Conservation (phyloP, 768 basidiomycete genomes). For the Tulasnella calospora region DNA sequence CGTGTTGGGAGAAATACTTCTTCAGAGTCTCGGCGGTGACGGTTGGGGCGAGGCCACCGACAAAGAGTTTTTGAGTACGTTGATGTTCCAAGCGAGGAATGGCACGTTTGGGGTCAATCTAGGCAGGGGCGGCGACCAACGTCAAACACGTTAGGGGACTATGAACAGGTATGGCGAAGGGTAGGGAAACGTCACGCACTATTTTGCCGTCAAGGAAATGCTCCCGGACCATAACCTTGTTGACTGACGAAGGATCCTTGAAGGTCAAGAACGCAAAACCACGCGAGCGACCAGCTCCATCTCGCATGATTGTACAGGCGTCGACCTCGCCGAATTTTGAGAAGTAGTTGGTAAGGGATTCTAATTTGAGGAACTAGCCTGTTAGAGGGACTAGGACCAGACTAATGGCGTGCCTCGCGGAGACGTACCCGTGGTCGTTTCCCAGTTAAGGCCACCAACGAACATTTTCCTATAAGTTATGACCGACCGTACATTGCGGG, state of each 20-base stretch:
- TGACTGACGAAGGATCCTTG: constrained; percentile 85
- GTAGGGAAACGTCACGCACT: constrained; percentile 52
- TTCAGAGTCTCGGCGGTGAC: constrained; percentile 94
- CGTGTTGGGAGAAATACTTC: constrained; percentile 88
- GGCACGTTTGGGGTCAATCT: constrained; percentile 99
- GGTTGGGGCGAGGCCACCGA: constrained; percentile 85
- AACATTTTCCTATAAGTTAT: constrained; percentile 89
- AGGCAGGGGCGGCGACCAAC: constrained; percentile 2
- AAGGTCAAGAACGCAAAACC: constrained; percentile 99
- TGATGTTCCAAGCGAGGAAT: constrained; percentile 95
- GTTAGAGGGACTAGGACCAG: neutral
- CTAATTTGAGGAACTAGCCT: constrained; percentile 42
- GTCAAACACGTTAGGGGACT: neutral
- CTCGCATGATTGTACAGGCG: constrained; percentile 98
- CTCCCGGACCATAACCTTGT: constrained; percentile 91
- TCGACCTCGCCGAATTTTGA: constrained; percentile 94
- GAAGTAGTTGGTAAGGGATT: constrained; percentile 80
- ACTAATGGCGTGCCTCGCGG: neutral
- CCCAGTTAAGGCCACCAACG: constrained; percentile 99
- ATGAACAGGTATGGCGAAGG: constrained; percentile 20
- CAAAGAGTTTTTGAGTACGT: constrained; percentile 89
- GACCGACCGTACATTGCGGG: constrained; percentile 30
- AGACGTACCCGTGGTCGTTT: constrained; percentile 92
- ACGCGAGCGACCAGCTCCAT: constrained; percentile 86
- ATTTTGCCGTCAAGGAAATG: constrained; percentile 97